phyloP scores from a whole-genome alignment of 2,329 filamentous ascomycete species.

The Verticillium nonalfalfae region DNA sequence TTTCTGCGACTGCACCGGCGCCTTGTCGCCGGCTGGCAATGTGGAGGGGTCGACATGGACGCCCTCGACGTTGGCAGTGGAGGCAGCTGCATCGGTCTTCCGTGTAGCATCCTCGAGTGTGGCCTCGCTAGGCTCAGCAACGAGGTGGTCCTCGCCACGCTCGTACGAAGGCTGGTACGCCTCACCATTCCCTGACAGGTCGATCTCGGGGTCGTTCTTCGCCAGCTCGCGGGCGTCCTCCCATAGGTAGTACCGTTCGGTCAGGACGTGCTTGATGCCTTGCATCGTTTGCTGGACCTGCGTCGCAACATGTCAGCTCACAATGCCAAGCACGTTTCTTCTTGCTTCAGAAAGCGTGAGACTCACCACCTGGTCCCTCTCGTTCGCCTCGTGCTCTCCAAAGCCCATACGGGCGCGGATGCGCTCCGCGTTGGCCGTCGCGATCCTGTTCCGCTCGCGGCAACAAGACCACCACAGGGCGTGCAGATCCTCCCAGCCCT shows the following conservation, averaged over 20 bases:
- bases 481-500: constrained; percentile 93
- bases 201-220: constrained; percentile 59
- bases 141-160: constrained; percentile 28
- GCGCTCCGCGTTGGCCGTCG: constrained; percentile 70
- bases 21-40: constrained; percentile 5
- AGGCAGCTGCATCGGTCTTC: neutral
- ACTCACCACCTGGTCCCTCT: constrained; percentile 62
- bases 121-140: constrained; percentile 17
- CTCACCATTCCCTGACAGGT: constrained; percentile 44
- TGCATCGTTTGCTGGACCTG: constrained; percentile 75
- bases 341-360: neutral
- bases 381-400: constrained; percentile 60
- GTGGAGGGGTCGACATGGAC: constrained; percentile 6
- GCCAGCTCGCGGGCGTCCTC: constrained; percentile 66
- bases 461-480: constrained; percentile 90
- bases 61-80: neutral
- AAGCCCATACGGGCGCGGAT: constrained; percentile 62
- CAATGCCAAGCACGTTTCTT: neutral
- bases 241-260: constrained; percentile 86
- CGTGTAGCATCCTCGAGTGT: neutral
- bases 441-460: constrained; percentile 82
- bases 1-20: constrained; percentile 6
- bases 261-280: constrained; percentile 76
- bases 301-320: neutral
- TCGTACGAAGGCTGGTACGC: constrained; percentile 39